Evolutionary conservation across 192 early-diverging fungal genomes (phyloP).

Genomic region (Tieghemiomyces parasiticus): DNA sequence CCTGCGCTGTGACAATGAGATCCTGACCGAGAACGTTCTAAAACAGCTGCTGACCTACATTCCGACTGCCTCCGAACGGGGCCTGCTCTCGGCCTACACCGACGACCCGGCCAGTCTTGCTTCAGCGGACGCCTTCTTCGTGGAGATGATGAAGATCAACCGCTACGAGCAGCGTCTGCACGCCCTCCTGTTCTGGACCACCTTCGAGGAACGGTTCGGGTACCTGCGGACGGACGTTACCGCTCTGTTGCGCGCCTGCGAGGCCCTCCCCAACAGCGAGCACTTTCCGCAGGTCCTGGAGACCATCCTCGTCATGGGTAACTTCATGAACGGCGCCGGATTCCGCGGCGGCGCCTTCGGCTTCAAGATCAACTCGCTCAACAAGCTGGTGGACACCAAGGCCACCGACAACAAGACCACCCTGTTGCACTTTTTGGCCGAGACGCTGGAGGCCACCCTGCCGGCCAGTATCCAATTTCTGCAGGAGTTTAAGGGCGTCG

Average conservation of each 20-base stretch:
- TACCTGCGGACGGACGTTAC: conserved; percentile 44
- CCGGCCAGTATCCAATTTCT: conserved; percentile 43
- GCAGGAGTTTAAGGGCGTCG: conserved; percentile 49
- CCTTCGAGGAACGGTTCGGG: conserved; percentile 47
- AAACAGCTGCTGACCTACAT: conserved; percentile 50
- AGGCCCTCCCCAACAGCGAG: conserved; percentile 44
- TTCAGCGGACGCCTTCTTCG: conserved; percentile 52
- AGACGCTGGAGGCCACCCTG: conserved; percentile 47
- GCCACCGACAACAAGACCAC: conserved; percentile 56
- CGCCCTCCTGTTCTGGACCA: conserved; percentile 45
- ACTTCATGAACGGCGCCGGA: conserved; percentile 66
- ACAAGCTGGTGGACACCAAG: conserved; percentile 79
- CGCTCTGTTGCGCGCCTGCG: conserved; percentile 43
- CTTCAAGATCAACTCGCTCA: conserved; percentile 67
- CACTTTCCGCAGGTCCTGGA: conserved; percentile 57
- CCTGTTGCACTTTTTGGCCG: conserved; percentile 61
- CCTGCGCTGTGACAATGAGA: conserved; percentile 44
- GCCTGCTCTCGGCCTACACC: conserved; percentile 55
- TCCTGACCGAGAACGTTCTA: conserved; percentile 44
- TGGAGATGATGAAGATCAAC: conserved; percentile 67
- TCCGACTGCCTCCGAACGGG: conserved; percentile 61
- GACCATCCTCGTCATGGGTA: conserved; percentile 64
- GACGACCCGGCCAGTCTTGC: conserved; percentile 47
- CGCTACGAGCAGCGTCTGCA: conserved; percentile 61
- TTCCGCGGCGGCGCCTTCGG: conserved; percentile 80